phyloP scores from a whole-genome alignment of 2,329 filamentous ascomycete species.

The Cladosporium sp. region DNA sequence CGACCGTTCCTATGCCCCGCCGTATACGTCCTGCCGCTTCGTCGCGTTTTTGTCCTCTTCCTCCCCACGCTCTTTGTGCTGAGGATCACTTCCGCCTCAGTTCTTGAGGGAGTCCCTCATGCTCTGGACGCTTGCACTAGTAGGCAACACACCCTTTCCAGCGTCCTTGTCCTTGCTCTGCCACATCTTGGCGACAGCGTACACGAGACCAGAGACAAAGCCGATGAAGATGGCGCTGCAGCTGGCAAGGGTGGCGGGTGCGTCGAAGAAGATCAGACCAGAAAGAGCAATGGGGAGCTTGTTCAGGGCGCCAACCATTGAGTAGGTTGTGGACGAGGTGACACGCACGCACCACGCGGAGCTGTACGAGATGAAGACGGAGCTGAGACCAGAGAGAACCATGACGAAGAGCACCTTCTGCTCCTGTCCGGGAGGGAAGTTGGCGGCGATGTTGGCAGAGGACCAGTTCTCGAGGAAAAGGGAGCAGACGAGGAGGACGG shows the following conservation, averaged over 20 bases:
- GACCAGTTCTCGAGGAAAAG: slow-evolving; percentile 92
- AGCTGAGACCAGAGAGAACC: slow-evolving; percentile 87
- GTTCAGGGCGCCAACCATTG: slow-evolving; percentile 96
- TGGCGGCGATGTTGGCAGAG: slow-evolving; percentile 70
- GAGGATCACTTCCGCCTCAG: background rate
- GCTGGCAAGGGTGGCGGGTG: slow-evolving; percentile 85
- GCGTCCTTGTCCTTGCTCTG: slow-evolving; percentile 60
- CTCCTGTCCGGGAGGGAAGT: slow-evolving; percentile 70
- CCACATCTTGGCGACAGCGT: slow-evolving; percentile 79
- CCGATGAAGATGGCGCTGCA: slow-evolving; percentile 88
- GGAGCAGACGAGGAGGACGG: slow-evolving; percentile 78
- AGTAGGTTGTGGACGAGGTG: slow-evolving; percentile 96
- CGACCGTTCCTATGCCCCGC: background rate
- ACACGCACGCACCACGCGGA: slow-evolving; percentile 98
- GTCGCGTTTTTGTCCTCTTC: no score
- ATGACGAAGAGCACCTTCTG: slow-evolving; percentile 72
- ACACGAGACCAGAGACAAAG: slow-evolving; percentile 89
- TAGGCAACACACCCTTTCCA: slow-evolving; percentile 57
- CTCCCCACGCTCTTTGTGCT: background rate
- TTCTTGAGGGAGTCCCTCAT: slow-evolving; percentile 78
- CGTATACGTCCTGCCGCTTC: background rate
- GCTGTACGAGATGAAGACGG: slow-evolving; percentile 99
- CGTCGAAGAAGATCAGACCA: slow-evolving; percentile 91
- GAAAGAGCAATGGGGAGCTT: slow-evolving; percentile 94
- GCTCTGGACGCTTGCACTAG: slow-evolving; percentile 84